Percentiles rank a stretch among this genome's conserved stretches.
Conservation (phyloP, 495 filamentous ascomycete genomes). For the Aspergillus sparsus region DNA sequence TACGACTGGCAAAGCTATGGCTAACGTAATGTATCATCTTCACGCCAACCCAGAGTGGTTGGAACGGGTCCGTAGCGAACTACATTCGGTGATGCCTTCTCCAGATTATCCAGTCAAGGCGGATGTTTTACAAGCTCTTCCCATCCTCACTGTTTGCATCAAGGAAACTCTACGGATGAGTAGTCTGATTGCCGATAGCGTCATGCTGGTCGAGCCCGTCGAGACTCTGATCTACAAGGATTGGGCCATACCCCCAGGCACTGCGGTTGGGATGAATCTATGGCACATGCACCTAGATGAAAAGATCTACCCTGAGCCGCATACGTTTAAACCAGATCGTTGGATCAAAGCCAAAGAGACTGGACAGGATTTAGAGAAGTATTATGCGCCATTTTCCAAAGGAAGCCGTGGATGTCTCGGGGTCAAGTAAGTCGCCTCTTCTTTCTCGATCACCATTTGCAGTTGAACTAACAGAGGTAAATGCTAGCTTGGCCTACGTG, state of each 20-base stretch:
- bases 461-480: no score
- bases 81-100: background rate
- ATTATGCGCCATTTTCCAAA: background rate
- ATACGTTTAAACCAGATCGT: background rate
- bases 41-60: slow-evolving; percentile 6
- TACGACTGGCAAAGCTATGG: slow-evolving; percentile 8
- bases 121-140: background rate
- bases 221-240: slow-evolving; percentile 1
- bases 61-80: background rate
- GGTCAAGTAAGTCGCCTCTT: background rate
- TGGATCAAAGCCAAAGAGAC: slow-evolving; percentile 1
- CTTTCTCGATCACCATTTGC: no score
- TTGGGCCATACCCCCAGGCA: background rate
- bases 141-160: background rate
- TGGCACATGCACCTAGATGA: background rate
- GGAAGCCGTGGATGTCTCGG: background rate
- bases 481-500: background rate
- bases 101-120: background rate
- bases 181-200: background rate
- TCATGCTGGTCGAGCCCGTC: background rate
- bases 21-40: slow-evolving; percentile 1
- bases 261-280: background rate
- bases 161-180: slow-evolving; percentile 6
- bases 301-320: background rate
- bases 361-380: background rate